These are phyloP conservation scores for Ogataea hybrid DNA, from an alignment of 1,139 yeast genomes.

Conservation along the genomic window DNA sequence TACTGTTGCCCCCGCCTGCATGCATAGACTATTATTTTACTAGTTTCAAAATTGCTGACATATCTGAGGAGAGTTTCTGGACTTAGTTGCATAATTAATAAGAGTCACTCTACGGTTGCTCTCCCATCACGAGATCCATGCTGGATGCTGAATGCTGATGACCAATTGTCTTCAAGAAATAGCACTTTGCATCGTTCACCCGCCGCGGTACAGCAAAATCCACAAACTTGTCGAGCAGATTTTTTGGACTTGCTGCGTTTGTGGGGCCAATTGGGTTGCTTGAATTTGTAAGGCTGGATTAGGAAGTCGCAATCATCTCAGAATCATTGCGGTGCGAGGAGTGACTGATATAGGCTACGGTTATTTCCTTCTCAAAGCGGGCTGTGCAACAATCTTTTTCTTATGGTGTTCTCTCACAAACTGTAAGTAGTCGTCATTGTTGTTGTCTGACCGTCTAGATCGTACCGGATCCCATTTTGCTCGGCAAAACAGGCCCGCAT, in stretches of 20 bases:
- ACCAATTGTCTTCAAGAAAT: background rate
- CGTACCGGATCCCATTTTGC: constrained; percentile 56
- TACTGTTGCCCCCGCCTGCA: constrained; percentile 1
- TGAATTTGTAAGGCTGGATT: constrained; percentile 5
- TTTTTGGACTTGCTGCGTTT: background rate
- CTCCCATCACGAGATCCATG: background rate
- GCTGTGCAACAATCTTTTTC: constrained; percentile 5
- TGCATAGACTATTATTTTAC: constrained; percentile 1
- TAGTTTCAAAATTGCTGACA: background rate
- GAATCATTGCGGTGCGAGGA: background rate
- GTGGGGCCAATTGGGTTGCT: constrained; percentile 4
- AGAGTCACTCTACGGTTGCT: background rate
- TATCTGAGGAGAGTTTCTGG: constrained; percentile 1
- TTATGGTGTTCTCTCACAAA: background rate
- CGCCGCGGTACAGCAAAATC: constrained; percentile 3
- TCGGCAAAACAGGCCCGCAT: constrained; percentile 57
- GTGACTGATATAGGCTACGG: background rate
- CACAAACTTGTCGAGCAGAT: background rate
- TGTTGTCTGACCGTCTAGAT: background rate
- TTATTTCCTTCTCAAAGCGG: background rate
- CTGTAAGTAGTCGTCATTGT: background rate
- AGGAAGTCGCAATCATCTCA: constrained; percentile 1
- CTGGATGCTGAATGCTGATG: too few species aligned
- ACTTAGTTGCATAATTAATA: background rate
- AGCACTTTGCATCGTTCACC: background rate